phyloP scores from a whole-genome alignment of 2,329 filamentous ascomycete genomes.

The Aspergillus bombycis region DNA sequence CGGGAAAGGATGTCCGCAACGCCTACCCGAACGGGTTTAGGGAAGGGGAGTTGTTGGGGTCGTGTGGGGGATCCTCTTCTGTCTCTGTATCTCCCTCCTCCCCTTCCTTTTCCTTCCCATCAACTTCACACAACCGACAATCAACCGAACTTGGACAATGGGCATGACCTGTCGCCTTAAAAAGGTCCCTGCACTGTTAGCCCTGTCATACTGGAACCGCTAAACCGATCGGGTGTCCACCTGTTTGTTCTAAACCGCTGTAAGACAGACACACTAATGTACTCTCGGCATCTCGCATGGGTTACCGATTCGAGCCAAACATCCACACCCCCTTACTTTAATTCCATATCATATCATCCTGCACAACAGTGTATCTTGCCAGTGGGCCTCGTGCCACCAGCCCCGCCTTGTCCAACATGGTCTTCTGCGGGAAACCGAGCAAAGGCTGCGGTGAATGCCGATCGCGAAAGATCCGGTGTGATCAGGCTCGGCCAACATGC shows the following conservation, averaged over 20 bases:
- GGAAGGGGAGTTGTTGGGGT: neutral
- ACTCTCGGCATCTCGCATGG: constrained; percentile 10
- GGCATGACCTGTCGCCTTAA: neutral
- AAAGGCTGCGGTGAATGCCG: constrained; percentile 50
- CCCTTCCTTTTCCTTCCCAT: neutral
- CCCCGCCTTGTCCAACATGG: constrained; percentile 34
- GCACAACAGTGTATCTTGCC: neutral
- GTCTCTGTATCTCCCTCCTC: neutral
- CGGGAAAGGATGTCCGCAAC: neutral
- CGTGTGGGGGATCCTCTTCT: neutral
- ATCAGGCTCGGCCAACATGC: constrained; percentile 63
- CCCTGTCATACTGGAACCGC: neutral
- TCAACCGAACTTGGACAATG: neutral
- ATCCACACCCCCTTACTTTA: neutral
- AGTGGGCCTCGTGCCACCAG: constrained; percentile 1
- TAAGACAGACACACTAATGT: neutral
- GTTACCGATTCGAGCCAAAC: constrained; percentile 13
- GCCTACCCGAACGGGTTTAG: neutral
- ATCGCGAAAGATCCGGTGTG: constrained; percentile 55
- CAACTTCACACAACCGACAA: neutral
- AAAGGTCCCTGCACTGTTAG: neutral
- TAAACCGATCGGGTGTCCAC: neutral
- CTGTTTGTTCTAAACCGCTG: neutral
- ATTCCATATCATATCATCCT: neutral
- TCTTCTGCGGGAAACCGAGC: constrained; percentile 49